phyloP scores from a whole-genome alignment of 1,139 yeast species.

The Taphrina betulina region DNA sequence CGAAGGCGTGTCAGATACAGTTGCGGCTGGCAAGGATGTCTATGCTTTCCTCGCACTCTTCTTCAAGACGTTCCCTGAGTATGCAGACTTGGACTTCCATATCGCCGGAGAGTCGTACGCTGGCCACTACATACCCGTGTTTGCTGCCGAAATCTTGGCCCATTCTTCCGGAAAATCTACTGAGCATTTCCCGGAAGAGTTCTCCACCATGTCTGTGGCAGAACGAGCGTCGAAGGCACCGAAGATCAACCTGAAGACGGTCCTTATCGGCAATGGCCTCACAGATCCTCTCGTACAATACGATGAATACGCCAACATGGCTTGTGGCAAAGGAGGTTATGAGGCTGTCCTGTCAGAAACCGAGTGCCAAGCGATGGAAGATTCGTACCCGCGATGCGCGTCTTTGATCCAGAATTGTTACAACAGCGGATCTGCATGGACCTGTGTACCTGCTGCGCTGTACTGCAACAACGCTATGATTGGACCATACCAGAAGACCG shows the following conservation, averaged over 20 bases:
- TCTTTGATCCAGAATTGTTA: conserved; percentile 79
- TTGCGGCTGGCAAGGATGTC: conserved; percentile 90
- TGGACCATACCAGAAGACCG: conserved; percentile 86
- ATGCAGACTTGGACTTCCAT: conserved; percentile 71
- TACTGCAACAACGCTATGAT: conserved; percentile 77
- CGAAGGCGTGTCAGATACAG: conserved; percentile 61
- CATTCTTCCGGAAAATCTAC: conserved; percentile 47
- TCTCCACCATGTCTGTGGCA: conserved; percentile 17
- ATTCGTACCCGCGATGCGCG: conserved; percentile 75
- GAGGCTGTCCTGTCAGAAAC: conserved; percentile 80
- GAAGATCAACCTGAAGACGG: conserved; percentile 78
- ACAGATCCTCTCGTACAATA: conserved; percentile 90
- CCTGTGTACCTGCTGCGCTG: conserved; percentile 90
- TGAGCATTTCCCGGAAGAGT: conserved; percentile 27
- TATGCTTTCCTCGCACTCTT: conserved; percentile 87
- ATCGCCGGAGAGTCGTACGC: conserved; percentile 99
- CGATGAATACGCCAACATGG: conserved; percentile 92
- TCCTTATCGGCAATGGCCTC: conserved; percentile 92
- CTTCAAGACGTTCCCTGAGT: conserved; percentile 88
- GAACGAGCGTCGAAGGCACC: conserved; percentile 51
- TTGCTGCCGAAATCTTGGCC: conserved; percentile 80
- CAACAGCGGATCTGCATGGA: conserved; percentile 70
- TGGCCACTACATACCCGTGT: conserved; percentile 94
- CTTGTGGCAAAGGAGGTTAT: conserved; percentile 52
- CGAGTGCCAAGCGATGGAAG: conserved; percentile 74